Evolutionary conservation across 345 rosid species (phyloP).

Genomic region (Populus euphratica): DNA sequence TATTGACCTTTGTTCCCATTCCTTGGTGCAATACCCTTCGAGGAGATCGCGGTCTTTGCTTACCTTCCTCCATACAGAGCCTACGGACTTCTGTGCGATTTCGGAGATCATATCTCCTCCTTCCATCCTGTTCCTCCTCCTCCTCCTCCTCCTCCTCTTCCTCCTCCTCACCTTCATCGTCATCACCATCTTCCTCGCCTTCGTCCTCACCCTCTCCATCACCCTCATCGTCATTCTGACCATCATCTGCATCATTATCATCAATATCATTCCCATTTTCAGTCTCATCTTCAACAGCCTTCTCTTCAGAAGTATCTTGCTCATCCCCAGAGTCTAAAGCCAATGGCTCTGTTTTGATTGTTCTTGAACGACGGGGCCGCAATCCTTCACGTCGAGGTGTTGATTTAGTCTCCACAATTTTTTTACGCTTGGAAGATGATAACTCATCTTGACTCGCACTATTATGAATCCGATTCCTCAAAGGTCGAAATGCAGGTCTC

Average conservation of each 20-base stretch:
- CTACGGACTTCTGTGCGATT: slow-evolving; percentile 94
- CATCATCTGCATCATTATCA: slow-evolving; percentile 61
- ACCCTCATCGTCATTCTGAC: slow-evolving; percentile 28
- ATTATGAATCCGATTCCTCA: slow-evolving; percentile 55
- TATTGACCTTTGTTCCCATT: slow-evolving; percentile 75
- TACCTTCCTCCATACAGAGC: slow-evolving; percentile 65
- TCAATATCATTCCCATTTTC: slow-evolving; percentile 80
- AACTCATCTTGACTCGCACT: slow-evolving; percentile 57
- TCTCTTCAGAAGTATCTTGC: slow-evolving; percentile 73
- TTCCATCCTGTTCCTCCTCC: slow-evolving; percentile 88
- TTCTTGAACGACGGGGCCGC: slow-evolving; percentile 84
- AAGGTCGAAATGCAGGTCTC: slow-evolving; percentile 56
- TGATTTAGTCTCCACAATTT: slow-evolving; percentile 42
- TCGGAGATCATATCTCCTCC: slow-evolving; percentile 93
- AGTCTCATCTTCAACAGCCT: slow-evolving; percentile 67
- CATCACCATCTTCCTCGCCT: slow-evolving; percentile 41
- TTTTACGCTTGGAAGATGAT: slow-evolving; percentile 55
- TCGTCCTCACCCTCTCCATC: slow-evolving; percentile 43
- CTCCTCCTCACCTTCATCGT: slow-evolving; percentile 54
- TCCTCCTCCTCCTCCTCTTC: slow-evolving; percentile 21
- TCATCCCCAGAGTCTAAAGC: slow-evolving; percentile 61
- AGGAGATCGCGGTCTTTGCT: slow-evolving; percentile 85
- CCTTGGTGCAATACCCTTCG: slow-evolving; percentile 96
- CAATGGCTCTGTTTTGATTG: slow-evolving; percentile 43
- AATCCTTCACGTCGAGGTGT: slow-evolving; percentile 98